Conservation (phyloP, 164 flowering plant genomes). For the Aristolochia californica region DNA sequence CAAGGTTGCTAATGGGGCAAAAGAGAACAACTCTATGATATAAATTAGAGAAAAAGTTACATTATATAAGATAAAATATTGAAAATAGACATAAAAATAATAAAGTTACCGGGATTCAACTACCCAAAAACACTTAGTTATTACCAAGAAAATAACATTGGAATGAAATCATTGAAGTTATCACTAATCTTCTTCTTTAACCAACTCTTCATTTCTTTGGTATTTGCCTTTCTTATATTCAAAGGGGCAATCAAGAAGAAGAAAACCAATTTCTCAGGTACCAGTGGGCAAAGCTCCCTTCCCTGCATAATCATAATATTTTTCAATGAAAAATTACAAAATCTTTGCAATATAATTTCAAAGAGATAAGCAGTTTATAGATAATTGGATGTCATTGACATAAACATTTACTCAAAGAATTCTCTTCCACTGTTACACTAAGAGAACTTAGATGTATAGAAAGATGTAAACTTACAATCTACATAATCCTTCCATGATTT, state of each 20-base stretch:
- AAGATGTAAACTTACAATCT: too few species aligned
- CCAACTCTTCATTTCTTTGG: constrained; percentile 91
- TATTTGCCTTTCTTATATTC: constrained; percentile 97
- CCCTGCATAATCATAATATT: too few species aligned
- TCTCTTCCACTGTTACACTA: too few species aligned
- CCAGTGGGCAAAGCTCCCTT: too few species aligned
- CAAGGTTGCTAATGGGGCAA: too few species aligned
- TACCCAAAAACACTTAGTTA: background rate
- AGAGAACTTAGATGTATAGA: too few species aligned
- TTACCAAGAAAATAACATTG: background rate
- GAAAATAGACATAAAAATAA: background rate
- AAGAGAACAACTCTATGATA: constrained; percentile 42
- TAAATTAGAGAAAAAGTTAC: background rate
- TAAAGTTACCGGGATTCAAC: background rate
- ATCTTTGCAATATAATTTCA: too few species aligned
- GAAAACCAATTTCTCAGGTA: too few species aligned
- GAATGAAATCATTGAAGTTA: background rate
- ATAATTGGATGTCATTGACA: too few species aligned
- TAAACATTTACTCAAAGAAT: too few species aligned
- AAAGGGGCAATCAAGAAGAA: constrained; percentile 85
- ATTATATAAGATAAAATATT: background rate
- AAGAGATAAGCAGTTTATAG: too few species aligned
- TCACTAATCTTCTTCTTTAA: constrained; percentile 81
- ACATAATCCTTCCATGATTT: constrained; percentile 54
- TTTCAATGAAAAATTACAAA: too few species aligned